These are phyloP conservation scores for Amphirosellinia nigrospora DNA, from an alignment of 495 filamentous ascomycete species.

Conservation along the genomic window DNA sequence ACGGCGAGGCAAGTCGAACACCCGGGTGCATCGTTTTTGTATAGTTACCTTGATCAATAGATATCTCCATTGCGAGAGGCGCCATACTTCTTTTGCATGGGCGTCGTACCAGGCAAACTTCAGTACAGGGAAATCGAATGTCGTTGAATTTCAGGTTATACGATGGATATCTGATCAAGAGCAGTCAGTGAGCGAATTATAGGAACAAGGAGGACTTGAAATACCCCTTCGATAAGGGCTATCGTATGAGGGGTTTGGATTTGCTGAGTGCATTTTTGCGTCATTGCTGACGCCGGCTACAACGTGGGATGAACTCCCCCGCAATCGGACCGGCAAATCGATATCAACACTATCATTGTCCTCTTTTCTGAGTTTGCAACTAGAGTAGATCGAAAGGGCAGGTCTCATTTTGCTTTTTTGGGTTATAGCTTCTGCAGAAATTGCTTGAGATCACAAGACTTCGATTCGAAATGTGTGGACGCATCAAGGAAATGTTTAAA, in stretches of 20 bases:
- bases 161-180: neutral
- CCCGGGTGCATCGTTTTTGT: conserved; percentile 52
- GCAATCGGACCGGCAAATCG: conserved; percentile 2
- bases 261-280: conserved; percentile 10
- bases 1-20: conserved; percentile 32
- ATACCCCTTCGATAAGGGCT: conserved; percentile 12
- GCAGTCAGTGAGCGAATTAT: neutral
- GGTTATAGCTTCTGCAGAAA: neutral
- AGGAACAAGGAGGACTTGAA: conserved; percentile 3
- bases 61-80: conserved; percentile 39
- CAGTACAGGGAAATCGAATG: neutral
- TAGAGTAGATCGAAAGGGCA: neutral
- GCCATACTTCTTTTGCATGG: conserved; percentile 29
- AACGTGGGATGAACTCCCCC: neutral
- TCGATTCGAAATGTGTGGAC: neutral
- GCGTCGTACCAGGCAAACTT: conserved; percentile 24
- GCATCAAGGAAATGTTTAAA: neutral
- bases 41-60: conserved; percentile 63
- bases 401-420: neutral
- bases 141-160: neutral
- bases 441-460: neutral
- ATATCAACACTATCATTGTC: neutral
- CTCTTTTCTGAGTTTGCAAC: neutral
- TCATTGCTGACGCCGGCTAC: conserved; percentile 1
- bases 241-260: conserved; percentile 10